Conservation (phyloP, 179 eudicot species). For the Corrigiola litoralis region DNA sequence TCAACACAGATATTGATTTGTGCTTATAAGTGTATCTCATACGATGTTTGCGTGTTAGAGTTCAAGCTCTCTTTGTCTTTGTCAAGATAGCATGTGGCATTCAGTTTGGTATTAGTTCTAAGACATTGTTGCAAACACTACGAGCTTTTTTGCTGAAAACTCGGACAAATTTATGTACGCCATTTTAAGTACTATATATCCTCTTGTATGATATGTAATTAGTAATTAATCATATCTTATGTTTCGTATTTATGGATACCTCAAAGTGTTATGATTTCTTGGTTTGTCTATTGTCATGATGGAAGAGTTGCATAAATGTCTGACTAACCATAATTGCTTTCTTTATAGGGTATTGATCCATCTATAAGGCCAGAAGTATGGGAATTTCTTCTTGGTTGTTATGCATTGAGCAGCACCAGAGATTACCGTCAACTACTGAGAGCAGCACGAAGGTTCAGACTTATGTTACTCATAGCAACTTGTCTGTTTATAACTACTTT, state of each 20-base stretch:
- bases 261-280: not conserved
- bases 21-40: no score
- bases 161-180: not conserved
- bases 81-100: no score
- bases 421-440: conserved; percentile 72
- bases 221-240: not conserved
- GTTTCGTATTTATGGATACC: not conserved
- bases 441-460: conserved; percentile 72
- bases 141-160: not conserved
- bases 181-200: no score
- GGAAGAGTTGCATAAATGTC: not conserved
- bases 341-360: conserved; percentile 85
- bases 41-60: no score
- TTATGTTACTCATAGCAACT: conserved; percentile 17
- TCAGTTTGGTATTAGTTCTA: no score
- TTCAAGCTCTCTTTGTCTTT: no score
- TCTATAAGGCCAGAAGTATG: conserved; percentile 96
- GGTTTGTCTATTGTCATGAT: not conserved
- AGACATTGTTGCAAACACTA: not conserved
- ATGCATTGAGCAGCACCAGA: conserved; percentile 74
- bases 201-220: no score
- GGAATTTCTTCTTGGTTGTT: conserved; percentile 99
- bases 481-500: not conserved
- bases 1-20: no score
- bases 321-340: conserved; percentile 8